Percentiles rank a stretch among this genome's conserved stretches.
Conservation (phyloP, 176 grass and related monocot genomes). For the Eragrostis nindensis region DNA sequence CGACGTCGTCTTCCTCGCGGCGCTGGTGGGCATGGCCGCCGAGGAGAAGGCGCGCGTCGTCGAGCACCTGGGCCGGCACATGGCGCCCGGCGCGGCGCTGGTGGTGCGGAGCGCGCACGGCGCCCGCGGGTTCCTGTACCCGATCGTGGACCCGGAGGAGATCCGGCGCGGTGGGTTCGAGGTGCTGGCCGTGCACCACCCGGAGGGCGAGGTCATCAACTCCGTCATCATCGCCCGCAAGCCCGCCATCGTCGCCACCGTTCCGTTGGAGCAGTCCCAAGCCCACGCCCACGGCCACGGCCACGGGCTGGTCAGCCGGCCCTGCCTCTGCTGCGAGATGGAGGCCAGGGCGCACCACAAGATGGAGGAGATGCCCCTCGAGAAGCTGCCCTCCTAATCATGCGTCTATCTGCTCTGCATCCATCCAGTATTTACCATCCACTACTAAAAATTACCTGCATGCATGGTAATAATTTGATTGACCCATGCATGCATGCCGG, state of each 20-base stretch:
- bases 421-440: no score
- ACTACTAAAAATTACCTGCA: not conserved
- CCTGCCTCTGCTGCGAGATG: slow-evolving; percentile 67
- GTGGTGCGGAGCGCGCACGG: slow-evolving; percentile 90
- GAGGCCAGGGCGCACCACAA: slow-evolving; percentile 71
- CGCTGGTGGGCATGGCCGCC: slow-evolving; percentile 67
- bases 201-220: slow-evolving; percentile 88
- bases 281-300: not conserved
- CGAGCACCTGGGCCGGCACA: slow-evolving; percentile 70
- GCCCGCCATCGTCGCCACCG: not conserved
- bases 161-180: slow-evolving; percentile 72
- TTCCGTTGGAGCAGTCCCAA: not conserved
- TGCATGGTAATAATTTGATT: slow-evolving; percentile 42
- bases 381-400: slow-evolving; percentile 62
- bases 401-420: no score
- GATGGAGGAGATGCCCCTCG: slow-evolving; percentile 71
- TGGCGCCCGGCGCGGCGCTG: slow-evolving; percentile 61
- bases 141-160: slow-evolving; percentile 73
- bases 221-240: slow-evolving; percentile 94
- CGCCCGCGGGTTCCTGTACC: slow-evolving; percentile 85
- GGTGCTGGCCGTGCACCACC: slow-evolving; percentile 81
- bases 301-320: slow-evolving; percentile 38
- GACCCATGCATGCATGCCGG: slow-evolving; percentile 12
- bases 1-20: slow-evolving; percentile 88
- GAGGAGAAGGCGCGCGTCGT: slow-evolving; percentile 69